Evolutionary conservation across 495 filamentous ascomycete genomes (phyloP).

Genomic region (Thozetella sp.): DNA sequence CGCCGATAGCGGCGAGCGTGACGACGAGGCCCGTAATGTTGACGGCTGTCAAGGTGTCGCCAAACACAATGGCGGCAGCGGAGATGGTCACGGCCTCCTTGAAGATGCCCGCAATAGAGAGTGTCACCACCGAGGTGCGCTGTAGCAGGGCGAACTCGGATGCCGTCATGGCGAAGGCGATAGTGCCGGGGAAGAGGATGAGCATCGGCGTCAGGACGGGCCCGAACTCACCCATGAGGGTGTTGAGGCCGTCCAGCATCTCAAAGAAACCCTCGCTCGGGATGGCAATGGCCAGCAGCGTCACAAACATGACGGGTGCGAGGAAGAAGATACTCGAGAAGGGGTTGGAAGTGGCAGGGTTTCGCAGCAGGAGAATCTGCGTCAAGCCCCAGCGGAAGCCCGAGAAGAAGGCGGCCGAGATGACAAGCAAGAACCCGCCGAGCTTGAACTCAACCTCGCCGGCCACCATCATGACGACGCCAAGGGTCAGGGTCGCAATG

Average conservation of each 20-base stretch:
- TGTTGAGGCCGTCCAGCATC: conserved; percentile 62
- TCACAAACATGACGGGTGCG: conserved; percentile 92
- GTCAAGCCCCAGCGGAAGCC: conserved; percentile 98
- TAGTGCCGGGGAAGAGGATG: conserved; percentile 83
- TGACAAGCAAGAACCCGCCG: conserved; percentile 88
- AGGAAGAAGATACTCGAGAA: conserved; percentile 98
- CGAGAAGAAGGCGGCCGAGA: conserved; percentile 89
- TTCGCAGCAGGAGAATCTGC: conserved; percentile 91
- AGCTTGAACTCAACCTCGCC: conserved; percentile 91
- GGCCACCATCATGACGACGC: conserved; percentile 99
- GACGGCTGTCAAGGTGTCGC: conserved; percentile 85
- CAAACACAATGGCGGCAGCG: conserved; percentile 85
- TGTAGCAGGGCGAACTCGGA: conserved; percentile 95
- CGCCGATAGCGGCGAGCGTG: conserved; percentile 81
- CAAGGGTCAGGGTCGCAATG: conserved; percentile 89
- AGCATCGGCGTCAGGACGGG: conserved; percentile 53
- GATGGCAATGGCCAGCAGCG: conserved; percentile 77
- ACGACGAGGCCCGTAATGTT: conserved; percentile 88
- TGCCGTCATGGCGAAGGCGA: conserved; percentile 96
- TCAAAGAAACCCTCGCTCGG: conserved; percentile 79
- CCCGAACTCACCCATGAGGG: conserved; percentile 70
- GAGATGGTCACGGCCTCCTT: conserved; percentile 98
- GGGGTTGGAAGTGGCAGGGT: conserved; percentile 94
- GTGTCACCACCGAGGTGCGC: conserved; percentile 92
- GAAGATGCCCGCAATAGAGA: conserved; percentile 97